Evolutionary conservation across 2,329 filamentous ascomycete species (phyloP).

Genomic region (Cordyceps cicadae): DNA sequence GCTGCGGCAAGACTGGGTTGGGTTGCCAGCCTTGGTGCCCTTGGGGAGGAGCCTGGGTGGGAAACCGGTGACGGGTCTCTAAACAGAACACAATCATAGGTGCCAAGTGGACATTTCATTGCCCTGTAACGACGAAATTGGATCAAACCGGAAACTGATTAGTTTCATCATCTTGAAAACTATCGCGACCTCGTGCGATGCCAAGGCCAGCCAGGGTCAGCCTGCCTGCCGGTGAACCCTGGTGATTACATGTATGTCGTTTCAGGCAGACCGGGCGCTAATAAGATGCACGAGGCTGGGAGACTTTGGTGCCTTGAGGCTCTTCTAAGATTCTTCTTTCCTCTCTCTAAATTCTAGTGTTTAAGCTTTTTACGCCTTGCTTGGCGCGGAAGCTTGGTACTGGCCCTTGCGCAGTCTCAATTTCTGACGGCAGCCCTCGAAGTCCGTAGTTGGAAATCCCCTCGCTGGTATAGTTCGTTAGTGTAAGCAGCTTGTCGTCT

Average conservation of each 20-base stretch:
- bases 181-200: constrained; percentile 12
- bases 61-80: constrained; percentile 26
- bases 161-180: constrained; percentile 14
- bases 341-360: not conserved
- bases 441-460: not conserved
- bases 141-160: constrained; percentile 15
- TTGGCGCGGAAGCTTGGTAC: constrained; percentile 2
- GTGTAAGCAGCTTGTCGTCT: not conserved
- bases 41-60: constrained; percentile 33
- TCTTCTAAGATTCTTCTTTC: not conserved
- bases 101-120: constrained; percentile 21
- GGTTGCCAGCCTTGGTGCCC: constrained; percentile 32
- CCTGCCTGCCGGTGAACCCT: not conserved
- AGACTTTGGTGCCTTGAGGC: not conserved
- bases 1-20: constrained; percentile 41
- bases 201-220: not conserved
- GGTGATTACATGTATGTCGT: not conserved
- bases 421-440: not conserved
- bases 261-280: not conserved
- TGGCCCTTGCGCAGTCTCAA: not conserved
- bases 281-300: not conserved
- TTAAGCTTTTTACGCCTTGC: not conserved
- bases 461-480: not conserved
- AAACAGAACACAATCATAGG: constrained; percentile 26
- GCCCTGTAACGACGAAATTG: constrained; percentile 25